Conservation (phyloP, 371 early-diverging fungal genomes). For the Mortierella sp. region DNA sequence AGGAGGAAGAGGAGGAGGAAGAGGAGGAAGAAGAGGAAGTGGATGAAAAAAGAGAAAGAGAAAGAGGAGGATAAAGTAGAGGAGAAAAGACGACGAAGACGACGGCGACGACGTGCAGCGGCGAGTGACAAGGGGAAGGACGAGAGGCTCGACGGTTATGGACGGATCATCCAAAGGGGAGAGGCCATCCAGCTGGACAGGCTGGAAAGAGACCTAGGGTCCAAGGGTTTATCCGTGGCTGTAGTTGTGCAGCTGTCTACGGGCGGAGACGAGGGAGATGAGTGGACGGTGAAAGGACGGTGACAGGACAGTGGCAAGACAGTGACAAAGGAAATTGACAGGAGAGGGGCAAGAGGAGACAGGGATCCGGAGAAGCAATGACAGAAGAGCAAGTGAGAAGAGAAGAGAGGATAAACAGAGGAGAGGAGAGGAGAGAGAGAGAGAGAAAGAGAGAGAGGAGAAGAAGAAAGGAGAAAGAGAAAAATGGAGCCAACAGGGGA, state of each 20-base stretch:
- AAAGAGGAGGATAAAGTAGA: background rate
- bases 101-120: background rate
- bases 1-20: constrained; percentile 18
- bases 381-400: background rate
- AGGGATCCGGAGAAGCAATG: background rate
- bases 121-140: background rate
- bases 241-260: background rate
- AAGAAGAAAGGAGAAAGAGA: background rate
- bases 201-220: background rate
- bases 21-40: constrained; percentile 18
- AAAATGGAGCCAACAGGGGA: background rate
- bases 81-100: background rate
- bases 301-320: background rate
- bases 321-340: background rate
- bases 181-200: background rate
- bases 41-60: constrained; percentile 1
- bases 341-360: background rate
- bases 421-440: background rate
- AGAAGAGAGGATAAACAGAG: background rate
- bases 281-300: background rate
- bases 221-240: background rate
- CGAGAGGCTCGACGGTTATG: background rate
- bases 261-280: background rate
- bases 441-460: background rate
- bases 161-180: background rate